phyloP scores from a whole-genome alignment of 371 early-diverging fungal genomes.

The Mucor lusitanicus region DNA sequence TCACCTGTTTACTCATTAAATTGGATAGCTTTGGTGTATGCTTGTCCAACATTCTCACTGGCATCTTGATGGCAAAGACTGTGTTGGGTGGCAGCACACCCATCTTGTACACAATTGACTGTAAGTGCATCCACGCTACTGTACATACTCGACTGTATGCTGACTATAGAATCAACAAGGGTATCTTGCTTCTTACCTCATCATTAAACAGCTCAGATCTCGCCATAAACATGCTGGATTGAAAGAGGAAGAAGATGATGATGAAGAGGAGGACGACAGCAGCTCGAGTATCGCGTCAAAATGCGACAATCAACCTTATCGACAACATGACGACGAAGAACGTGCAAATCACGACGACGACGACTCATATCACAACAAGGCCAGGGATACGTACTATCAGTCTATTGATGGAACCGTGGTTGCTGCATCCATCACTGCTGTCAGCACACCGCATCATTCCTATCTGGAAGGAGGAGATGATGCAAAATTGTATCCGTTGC shows the following conservation, averaged over 20 bases:
- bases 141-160: not conserved
- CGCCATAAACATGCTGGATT: constrained; percentile 8
- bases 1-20: not conserved
- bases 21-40: constrained; percentile 45
- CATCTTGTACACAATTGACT: constrained; percentile 49
- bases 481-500: not conserved
- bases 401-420: constrained; percentile 10
- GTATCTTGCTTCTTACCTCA: constrained; percentile 50
- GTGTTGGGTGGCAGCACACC: constrained; percentile 46
- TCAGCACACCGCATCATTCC: not conserved
- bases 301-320: not conserved
- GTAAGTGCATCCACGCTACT: constrained; percentile 21
- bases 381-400: not conserved
- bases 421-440: not conserved
- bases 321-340: not conserved
- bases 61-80: constrained; percentile 28
- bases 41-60: constrained; percentile 47
- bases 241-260: constrained; percentile 3
- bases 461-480: not conserved
- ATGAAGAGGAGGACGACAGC: constrained; percentile 23
- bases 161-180: constrained; percentile 22
- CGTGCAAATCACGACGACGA: not conserved
- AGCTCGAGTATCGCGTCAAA: not conserved
- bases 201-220: constrained; percentile 44
- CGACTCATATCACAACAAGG: not conserved